Percentiles rank a stretch among this genome's conserved stretches.
Evolutionary conservation across 164 flowering plant genomes (phyloP).

Genomic region (Piper betle): DNA sequence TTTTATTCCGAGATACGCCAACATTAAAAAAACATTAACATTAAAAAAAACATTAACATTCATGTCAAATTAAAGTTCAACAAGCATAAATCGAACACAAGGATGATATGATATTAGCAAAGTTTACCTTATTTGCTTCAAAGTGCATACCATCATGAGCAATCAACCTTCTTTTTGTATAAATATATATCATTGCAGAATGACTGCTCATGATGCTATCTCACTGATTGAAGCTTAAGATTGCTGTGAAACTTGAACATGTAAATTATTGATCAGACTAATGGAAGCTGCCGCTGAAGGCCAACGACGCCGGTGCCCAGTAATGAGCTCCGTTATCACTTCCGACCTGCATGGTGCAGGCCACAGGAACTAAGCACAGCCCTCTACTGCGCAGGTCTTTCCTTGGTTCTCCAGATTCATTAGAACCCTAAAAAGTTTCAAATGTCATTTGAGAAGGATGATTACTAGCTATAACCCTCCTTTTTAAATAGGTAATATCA

Average conservation of each 20-base stretch:
- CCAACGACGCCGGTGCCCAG: constrained; percentile 83
- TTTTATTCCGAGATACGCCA: too few species aligned
- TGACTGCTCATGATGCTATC: constrained; percentile 94
- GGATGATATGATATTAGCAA: too few species aligned
- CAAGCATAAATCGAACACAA: too few species aligned
- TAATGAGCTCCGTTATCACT: constrained; percentile 77
- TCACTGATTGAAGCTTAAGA: constrained; percentile 20
- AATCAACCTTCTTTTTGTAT: too few species aligned
- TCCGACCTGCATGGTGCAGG: constrained; percentile 63
- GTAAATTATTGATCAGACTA: constrained; percentile 5
- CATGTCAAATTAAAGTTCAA: too few species aligned
- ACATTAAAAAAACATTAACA: too few species aligned
- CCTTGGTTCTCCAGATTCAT: constrained; percentile 34
- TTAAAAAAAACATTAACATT: too few species aligned
- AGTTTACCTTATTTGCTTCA: constrained; percentile 6
- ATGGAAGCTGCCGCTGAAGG: constrained; percentile 40
- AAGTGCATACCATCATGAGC: constrained; percentile 81
- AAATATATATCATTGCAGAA: constrained; percentile 48
- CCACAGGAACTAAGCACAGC: constrained; percentile 11
- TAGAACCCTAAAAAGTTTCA: constrained; percentile 21
- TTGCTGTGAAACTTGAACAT: constrained; percentile 6
- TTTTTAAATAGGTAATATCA: too few species aligned
- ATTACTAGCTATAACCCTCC: too few species aligned
- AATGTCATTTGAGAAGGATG: not conserved
- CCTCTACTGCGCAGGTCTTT: constrained; percentile 33